Evolutionary conservation across 176 grass and related monocot species (phyloP), one percentile per base, ranked within the genome.

Genomic region (Ananas comosus): DNA sequence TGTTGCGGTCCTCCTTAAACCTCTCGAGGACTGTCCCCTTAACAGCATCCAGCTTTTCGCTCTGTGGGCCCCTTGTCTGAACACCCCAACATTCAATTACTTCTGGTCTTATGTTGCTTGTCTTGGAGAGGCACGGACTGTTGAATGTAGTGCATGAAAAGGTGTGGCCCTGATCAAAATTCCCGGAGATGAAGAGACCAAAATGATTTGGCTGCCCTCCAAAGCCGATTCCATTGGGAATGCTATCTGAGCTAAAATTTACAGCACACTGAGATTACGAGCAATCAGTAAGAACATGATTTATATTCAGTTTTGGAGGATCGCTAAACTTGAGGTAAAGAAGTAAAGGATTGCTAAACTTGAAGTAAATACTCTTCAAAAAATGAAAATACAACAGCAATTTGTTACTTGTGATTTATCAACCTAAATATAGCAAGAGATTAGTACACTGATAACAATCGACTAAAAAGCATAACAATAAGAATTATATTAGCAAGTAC

Each of bases 1-100:
- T 92, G 81, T 97, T 97, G 13, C 93, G 76, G 13, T 97, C 93
- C 78, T 97, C 93, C 79, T 97, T 97, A 69, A 92, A 97, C 78
- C 93, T 92, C 68, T 92, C 93, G 1, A 97, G 84, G 72, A 97
- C 86, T 23, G 93, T 92, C 66, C 89, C 89, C 71, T 92, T 92
- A 14, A 77, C 72, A 18, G 51, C 59, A 27, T 82, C 86, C 0
- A 22, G 10, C 14, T 73, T 86, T 49, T 80, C 93, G 12, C 85
- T 83, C 67, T 81, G 75, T 47, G 69, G 9, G 47, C 79, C 76
- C 12, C 64, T 87, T 68, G 67, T 19, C 68, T 92, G 52, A 82
- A 97, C 79, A 16, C 86, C 84, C 93, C 93, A 97, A 72, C 93
- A 92, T 70, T 92, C 89, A 63, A 97, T 92, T 12, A 88, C 80